Evolutionary conservation across 2,329 filamentous ascomycete species (phyloP), one percentile per base, ranked within the genome.

Genomic region (Neopestalotiopsis rosae): DNA sequence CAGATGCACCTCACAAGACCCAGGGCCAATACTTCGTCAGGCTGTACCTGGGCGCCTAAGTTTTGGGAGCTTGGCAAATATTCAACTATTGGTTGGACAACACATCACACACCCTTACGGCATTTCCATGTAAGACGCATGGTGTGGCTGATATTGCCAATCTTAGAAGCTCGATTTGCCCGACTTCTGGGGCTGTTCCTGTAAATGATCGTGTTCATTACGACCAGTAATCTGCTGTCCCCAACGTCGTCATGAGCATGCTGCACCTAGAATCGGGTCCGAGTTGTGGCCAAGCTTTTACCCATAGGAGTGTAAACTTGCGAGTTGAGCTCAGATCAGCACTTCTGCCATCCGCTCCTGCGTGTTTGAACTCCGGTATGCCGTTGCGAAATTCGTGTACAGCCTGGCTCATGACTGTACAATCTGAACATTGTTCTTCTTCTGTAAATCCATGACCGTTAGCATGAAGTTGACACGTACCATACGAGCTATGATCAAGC

Each of bases 371-470:
- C 59, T 38, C 17, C 14, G 7, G 34, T 40, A 30, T 34, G 28
- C 32, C n/a, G 4, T 2, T 40, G 45, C 65, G 66, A 62, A 56
- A 65, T 68, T 70, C 68, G 38, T 66, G 71, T 70, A 73, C 72
- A 20, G 24, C 49, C 45, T 38, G 28, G 56, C 71, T 86, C 80
- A 92, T 82, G 93, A 92, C 83, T 94, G 92, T 71, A 96, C 92
- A 72, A 95, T 91, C 79, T 95, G 93, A 65, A 96, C 89, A 77
- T 95, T 95, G 83, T 96, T 94, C 89, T 94, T 95, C 81, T 94
- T 95, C 93, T 95, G 81, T 79, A 78, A 5, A 58, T 63, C 65
- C 64, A 65, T 52, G n/a, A 32, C 66, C 72, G 64, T 75, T 72
- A 78, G 72, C 63, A 20, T 20, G n/a, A 9, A 14, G 2, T 24